A percentile compares a stretch with the other conserved stretches of the same genome.
phyloP scores from a whole-genome alignment of 768 basidiomycete species.

The Hemileccinum rubropunctum region DNA sequence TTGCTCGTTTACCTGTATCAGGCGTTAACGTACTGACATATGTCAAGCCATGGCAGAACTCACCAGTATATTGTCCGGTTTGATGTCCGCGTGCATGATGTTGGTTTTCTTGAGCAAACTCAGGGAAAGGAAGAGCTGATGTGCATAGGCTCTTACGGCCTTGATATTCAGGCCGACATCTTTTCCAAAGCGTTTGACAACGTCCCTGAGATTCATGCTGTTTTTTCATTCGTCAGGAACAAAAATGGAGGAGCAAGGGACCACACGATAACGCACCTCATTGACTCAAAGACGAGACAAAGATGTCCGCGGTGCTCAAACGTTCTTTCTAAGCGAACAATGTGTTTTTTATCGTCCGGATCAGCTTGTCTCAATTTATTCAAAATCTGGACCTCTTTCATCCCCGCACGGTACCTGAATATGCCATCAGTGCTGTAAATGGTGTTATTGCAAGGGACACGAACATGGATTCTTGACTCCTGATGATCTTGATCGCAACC shows the following conservation, averaged over 20 bases:
- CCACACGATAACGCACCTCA: slow-evolving; percentile 58
- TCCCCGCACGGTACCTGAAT: slow-evolving; percentile 87
- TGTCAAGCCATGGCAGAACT: slow-evolving; percentile 28
- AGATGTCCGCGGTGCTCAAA: slow-evolving; percentile 98
- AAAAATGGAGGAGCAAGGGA: slow-evolving; percentile 1
- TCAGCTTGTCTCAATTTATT: slow-evolving; percentile 85
- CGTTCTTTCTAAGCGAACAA: slow-evolving; percentile 88
- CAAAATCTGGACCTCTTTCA: slow-evolving; percentile 89
- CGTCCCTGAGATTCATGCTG: slow-evolving; percentile 97
- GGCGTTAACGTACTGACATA: slow-evolving; percentile 15
- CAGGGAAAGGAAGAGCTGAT: slow-evolving; percentile 90
- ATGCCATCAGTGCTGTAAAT: slow-evolving; percentile 4
- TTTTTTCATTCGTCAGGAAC: slow-evolving; percentile 10
- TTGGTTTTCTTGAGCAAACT: slow-evolving; percentile 83
- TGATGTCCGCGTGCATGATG: slow-evolving; percentile 98
- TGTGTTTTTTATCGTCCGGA: slow-evolving; percentile 95
- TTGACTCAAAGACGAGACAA: slow-evolving; percentile 91
- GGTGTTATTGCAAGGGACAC: slow-evolving; percentile 30
- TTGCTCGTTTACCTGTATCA: slow-evolving; percentile 81
- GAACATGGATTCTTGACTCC: slow-evolving; percentile 95
- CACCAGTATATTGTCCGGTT: slow-evolving; percentile 96
- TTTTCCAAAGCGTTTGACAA: slow-evolving; percentile 97
- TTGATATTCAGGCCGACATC: slow-evolving; percentile 94
- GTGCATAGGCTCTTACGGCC: slow-evolving; percentile 98
- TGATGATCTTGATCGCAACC: slow-evolving; percentile 96